phyloP scores from a whole-genome alignment of 495 filamentous ascomycete species.

The Bryoglossum gracile region DNA sequence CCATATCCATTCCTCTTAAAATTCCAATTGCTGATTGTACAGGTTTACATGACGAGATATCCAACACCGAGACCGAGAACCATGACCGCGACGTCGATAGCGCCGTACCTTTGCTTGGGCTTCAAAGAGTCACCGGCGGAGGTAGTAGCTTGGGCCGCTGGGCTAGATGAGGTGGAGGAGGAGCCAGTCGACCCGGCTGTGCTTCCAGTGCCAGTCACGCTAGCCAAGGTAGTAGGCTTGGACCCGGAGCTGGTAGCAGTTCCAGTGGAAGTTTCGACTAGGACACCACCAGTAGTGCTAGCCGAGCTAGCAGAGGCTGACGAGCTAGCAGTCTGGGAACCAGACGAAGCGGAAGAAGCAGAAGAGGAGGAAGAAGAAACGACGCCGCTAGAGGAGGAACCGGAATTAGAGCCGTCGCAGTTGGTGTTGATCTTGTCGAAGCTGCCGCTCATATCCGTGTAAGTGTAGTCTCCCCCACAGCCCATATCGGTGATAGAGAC shows the following conservation, averaged over 20 bases:
- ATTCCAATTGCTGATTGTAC: too few relatives aligned
- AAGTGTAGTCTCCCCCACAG: constrained; percentile 71
- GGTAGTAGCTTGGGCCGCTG: background rate
- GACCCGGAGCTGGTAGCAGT: background rate
- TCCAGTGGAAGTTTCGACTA: background rate
- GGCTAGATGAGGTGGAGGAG: background rate
- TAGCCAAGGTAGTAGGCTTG: background rate
- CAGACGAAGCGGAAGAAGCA: background rate
- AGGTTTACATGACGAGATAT: constrained; percentile 25
- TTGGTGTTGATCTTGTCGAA: constrained; percentile 64
- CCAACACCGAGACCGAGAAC: constrained; percentile 22
- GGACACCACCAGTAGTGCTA: background rate
- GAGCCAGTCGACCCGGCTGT: background rate
- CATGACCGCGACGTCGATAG: constrained; percentile 18
- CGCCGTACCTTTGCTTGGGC: constrained; percentile 13
- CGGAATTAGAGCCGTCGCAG: background rate
- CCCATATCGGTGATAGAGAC: constrained; percentile 83
- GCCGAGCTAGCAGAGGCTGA: background rate
- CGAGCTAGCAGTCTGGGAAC: too few relatives aligned
- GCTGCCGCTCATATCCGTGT: constrained; percentile 64
- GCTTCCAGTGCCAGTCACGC: background rate
- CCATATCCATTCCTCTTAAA: too few relatives aligned
- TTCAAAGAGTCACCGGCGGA: constrained; percentile 2
- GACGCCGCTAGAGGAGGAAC: background rate
- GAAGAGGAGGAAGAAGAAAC: background rate